A percentile compares a stretch with the other conserved stretches of the same genome.
Conservation (phyloP, 1,284 basidiomycete genomes). For the Stygiomarasmius scandens region DNA sequence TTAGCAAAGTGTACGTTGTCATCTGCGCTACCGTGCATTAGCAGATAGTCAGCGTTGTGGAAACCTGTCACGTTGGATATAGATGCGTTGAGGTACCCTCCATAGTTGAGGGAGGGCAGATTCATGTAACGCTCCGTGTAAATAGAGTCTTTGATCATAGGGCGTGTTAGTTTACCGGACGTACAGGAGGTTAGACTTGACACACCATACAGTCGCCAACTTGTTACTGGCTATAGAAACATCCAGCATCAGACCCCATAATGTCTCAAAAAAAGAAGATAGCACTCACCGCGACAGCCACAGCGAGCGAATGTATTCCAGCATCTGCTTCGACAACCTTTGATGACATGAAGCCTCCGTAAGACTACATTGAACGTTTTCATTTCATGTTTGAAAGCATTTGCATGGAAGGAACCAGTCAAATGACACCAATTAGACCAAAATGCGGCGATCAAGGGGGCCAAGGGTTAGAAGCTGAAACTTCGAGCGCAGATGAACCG, state of each 20-base stretch:
- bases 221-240: slow-evolving; percentile 70
- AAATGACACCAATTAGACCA: not conserved
- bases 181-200: slow-evolving; percentile 21
- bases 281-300: slow-evolving; percentile 80
- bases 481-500: slow-evolving; percentile 18
- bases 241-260: slow-evolving; percentile 4
- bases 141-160: slow-evolving; percentile 63
- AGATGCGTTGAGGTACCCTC: slow-evolving; percentile 84
- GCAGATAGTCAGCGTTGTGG: slow-evolving; percentile 74
- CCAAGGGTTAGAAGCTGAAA: too few species aligned
- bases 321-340: slow-evolving; percentile 89
- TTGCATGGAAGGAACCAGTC: too few species aligned
- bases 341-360: slow-evolving; percentile 91
- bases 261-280: not conserved
- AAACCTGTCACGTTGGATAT: slow-evolving; percentile 88
- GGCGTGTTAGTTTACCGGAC: not conserved
- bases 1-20: slow-evolving; percentile 96
- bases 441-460: not conserved
- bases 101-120: slow-evolving; percentile 73
- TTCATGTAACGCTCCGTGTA: slow-evolving; percentile 99
- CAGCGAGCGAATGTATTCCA: slow-evolving; percentile 85
- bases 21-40: slow-evolving; percentile 93
- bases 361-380: slow-evolving; percentile 57
- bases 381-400: too few species aligned
- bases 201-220: slow-evolving; percentile 84